phyloP scores from a whole-genome alignment of 2,329 filamentous ascomycete genomes.

The Penicillium sp. region DNA sequence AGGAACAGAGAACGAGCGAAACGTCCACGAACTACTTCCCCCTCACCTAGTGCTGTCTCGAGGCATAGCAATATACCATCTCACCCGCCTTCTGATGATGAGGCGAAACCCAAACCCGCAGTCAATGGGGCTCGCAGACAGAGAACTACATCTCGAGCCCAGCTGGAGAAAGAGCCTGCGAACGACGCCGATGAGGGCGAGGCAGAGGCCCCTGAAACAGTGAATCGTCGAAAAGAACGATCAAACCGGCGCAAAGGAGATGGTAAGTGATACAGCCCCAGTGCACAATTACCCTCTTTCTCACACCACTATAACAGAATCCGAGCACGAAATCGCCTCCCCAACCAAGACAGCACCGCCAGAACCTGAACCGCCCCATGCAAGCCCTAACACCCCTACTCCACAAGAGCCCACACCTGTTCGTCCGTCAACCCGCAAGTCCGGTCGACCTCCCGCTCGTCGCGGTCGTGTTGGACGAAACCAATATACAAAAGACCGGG shows the following conservation, averaged over 20 bases:
- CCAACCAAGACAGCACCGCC: conserved; percentile 45
- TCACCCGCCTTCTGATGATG: conserved; percentile 64
- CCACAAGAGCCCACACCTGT: conserved; percentile 38
- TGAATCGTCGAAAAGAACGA: conserved; percentile 76
- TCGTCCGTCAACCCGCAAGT: conserved; percentile 57
- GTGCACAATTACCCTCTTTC: conserved; percentile 8
- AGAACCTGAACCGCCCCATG: conserved; percentile 42
- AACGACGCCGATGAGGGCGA: conserved; percentile 64
- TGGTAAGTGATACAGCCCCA: conserved; percentile 53
- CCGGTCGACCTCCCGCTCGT: conserved; percentile 63
- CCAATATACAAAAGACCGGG: conserved; percentile 77
- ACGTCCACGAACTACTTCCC: conserved; percentile 78
- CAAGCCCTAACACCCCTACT: conserved; percentile 46
- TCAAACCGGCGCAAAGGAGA: conserved; percentile 78
- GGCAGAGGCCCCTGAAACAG: conserved; percentile 69
- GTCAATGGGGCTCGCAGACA: conserved; percentile 56
- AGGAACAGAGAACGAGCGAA: conserved; percentile 73
- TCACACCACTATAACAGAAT: conserved; percentile 56
- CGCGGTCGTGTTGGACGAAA: conserved; percentile 69
- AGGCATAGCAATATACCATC: conserved; percentile 48
- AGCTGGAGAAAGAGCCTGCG: conserved; percentile 48
- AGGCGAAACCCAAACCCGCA: conserved; percentile 46
- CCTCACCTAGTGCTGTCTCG: conserved; percentile 62
- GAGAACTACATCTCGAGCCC: conserved; percentile 56
- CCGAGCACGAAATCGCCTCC: conserved; percentile 67